A percentile compares a stretch with the other conserved stretches of the same genome.
These are phyloP conservation scores for Hirsutella rhossiliensis DNA, from an alignment of 2,329 filamentous ascomycete species.

Conservation along the genomic window DNA sequence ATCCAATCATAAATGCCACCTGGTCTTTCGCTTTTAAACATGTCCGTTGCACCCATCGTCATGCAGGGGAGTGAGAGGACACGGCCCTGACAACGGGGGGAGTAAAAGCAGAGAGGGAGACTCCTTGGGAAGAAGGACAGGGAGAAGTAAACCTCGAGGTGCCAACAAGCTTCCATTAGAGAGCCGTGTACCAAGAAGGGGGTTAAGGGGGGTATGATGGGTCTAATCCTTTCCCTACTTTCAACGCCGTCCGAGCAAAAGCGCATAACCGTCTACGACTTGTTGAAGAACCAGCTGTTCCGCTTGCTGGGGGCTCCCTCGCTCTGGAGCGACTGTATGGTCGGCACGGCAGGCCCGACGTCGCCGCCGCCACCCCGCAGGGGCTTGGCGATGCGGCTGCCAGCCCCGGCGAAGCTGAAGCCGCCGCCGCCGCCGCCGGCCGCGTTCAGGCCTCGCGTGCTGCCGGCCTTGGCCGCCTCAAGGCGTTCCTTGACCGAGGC, in stretches of 20 bases:
- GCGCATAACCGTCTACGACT: conserved; percentile 25
- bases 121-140: no score
- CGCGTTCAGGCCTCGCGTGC: conserved; percentile 68
- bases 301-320: conserved; percentile 48
- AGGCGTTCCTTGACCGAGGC: conserved; percentile 95
- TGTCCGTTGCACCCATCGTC: no score
- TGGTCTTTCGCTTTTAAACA: conserved; percentile 1
- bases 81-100: no score
- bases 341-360: conserved; percentile 35
- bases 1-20: conserved; percentile 9
- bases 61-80: no score
- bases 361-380: conserved; percentile 47
- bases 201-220: conserved; percentile 5
- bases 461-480: conserved; percentile 86
- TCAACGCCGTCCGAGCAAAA: conserved; percentile 2
- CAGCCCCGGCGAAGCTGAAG: conserved; percentile 58
- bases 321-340: conserved; percentile 46
- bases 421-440: conserved; percentile 49
- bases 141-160: no score
- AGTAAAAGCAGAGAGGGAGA: no score
- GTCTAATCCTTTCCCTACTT: conserved; percentile 5
- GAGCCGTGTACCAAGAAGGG: no score
- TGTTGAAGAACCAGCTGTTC: conserved; percentile 65
- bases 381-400: conserved; percentile 58
- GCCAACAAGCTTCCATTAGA: no score